These are phyloP conservation scores for Monosporascus cannonballus DNA, from an alignment of 2,329 filamentous ascomycete species.

Conservation along the genomic window DNA sequence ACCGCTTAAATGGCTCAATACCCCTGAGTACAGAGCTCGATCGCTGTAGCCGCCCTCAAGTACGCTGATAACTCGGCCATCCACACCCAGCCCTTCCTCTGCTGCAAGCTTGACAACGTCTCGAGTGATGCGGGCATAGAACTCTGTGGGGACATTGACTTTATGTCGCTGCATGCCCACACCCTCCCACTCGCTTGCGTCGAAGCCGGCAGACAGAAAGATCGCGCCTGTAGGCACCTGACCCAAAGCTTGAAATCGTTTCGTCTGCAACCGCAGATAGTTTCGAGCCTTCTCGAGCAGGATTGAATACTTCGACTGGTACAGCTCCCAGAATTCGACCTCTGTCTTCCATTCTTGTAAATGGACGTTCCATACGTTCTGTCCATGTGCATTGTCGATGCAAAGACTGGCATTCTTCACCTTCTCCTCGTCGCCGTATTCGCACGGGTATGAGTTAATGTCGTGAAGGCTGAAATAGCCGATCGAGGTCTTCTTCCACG, in stretches of 20 bases:
- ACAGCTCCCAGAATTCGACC: constrained; percentile 83
- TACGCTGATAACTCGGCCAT: constrained; percentile 86
- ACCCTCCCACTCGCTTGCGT: constrained; percentile 92
- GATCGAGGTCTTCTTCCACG: constrained; percentile 78
- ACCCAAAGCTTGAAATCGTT: constrained; percentile 52
- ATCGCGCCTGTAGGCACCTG: constrained; percentile 74
- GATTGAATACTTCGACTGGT: constrained; percentile 69
- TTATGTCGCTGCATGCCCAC: constrained; percentile 91
- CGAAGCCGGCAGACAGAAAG: constrained; percentile 93
- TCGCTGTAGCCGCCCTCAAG: constrained; percentile 96
- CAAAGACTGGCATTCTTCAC: constrained; percentile 91
- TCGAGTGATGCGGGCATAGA: constrained; percentile 84
- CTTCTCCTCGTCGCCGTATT: constrained; percentile 88
- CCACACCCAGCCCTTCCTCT: constrained; percentile 69
- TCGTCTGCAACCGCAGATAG: constrained; percentile 70
- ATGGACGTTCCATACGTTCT: constrained; percentile 95
- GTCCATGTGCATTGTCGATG: constrained; percentile 88
- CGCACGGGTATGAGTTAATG: constrained; percentile 97
- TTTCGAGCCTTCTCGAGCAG: constrained; percentile 74
- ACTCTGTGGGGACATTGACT: constrained; percentile 93
- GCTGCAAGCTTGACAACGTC: constrained; percentile 79
- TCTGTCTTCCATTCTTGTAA: constrained; percentile 79
- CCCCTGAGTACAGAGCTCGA: constrained; percentile 78
- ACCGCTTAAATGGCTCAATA: constrained; percentile 84
- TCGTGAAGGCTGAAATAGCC: constrained; percentile 97